phyloP scores from a whole-genome alignment of 805 yeast genomes.

The Candida nanaspora region DNA sequence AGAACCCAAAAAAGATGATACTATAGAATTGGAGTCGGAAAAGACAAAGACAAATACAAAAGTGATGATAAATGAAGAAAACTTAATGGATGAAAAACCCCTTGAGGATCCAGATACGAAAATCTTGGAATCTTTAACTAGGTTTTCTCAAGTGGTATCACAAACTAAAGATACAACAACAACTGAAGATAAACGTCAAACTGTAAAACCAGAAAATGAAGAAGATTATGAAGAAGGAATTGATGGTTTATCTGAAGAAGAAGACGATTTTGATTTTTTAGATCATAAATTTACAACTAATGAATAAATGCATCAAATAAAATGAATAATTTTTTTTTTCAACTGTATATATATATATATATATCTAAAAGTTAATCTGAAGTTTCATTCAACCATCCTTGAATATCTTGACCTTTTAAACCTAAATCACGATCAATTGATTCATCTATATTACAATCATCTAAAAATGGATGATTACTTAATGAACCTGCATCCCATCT shows the following conservation, averaged over 20 bases:
- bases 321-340: neutral
- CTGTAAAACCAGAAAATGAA: neutral
- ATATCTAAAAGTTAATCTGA: no score
- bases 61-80: no score
- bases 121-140: no score
- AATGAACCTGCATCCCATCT: constrained; percentile 51
- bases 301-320: neutral
- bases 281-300: neutral
- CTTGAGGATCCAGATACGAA: no score
- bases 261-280: constrained; percentile 2
- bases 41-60: no score
- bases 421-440: constrained; percentile 21
- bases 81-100: no score
- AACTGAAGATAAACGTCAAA: neutral
- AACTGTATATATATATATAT: neutral
- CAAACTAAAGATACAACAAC: neutral
- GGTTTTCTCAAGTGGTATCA: neutral
- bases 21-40: no score
- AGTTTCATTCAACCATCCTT: constrained; percentile 20
- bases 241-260: constrained; percentile 4
- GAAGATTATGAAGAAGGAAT: constrained; percentile 1
- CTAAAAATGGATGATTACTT: constrained; percentile 48
- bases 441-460: constrained; percentile 17
- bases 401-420: constrained; percentile 24
- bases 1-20: neutral